These are phyloP conservation scores for Staphylotrichum longicolle DNA, from an alignment of 495 filamentous ascomycete species.

Conservation along the genomic window DNA sequence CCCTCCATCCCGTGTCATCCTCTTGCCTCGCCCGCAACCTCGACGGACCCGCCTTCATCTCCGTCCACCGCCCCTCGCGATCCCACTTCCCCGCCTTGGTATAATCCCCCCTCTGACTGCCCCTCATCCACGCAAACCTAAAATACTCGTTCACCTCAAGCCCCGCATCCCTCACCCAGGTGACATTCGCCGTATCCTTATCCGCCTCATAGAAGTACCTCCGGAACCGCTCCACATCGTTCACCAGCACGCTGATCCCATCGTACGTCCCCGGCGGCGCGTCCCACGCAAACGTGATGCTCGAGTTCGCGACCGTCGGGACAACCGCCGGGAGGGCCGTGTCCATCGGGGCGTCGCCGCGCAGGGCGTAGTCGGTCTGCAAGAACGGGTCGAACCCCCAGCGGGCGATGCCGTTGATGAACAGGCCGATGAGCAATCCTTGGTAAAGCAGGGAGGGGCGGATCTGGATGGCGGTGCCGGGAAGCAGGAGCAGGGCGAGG, in stretches of 20 bases:
- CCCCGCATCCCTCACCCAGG: slow-evolving; percentile 47
- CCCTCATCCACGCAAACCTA: slow-evolving; percentile 76
- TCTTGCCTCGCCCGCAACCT: slow-evolving; percentile 34
- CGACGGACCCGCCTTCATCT: slow-evolving; percentile 51
- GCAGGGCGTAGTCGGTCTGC: slow-evolving; percentile 70
- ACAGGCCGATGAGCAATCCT: slow-evolving; percentile 83
- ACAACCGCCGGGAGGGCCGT: slow-evolving; percentile 63
- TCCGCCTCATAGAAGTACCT: slow-evolving; percentile 53
- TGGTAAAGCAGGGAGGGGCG: slow-evolving; percentile 77
- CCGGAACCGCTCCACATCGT: slow-evolving; percentile 86
- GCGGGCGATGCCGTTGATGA: slow-evolving; percentile 86
- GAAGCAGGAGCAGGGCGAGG: slow-evolving; percentile 75
- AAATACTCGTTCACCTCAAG: slow-evolving; percentile 66
- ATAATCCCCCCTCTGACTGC: slow-evolving; percentile 68
- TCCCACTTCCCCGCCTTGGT: slow-evolving; percentile 79
- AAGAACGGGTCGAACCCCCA: slow-evolving; percentile 92
- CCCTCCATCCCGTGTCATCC: not conserved
- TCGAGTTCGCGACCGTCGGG: slow-evolving; percentile 37
- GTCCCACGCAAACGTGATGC: slow-evolving; percentile 56
- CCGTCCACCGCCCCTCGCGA: slow-evolving; percentile 64
- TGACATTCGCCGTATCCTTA: slow-evolving; percentile 37
- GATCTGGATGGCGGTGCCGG: slow-evolving; percentile 80
- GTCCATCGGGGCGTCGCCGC: slow-evolving; percentile 64
- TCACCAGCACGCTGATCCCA: slow-evolving; percentile 84
- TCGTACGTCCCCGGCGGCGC: slow-evolving; percentile 61